These are phyloP conservation scores for Pichia sp. DNA, from an alignment of 1,139 yeast species.

Conservation along the genomic window DNA sequence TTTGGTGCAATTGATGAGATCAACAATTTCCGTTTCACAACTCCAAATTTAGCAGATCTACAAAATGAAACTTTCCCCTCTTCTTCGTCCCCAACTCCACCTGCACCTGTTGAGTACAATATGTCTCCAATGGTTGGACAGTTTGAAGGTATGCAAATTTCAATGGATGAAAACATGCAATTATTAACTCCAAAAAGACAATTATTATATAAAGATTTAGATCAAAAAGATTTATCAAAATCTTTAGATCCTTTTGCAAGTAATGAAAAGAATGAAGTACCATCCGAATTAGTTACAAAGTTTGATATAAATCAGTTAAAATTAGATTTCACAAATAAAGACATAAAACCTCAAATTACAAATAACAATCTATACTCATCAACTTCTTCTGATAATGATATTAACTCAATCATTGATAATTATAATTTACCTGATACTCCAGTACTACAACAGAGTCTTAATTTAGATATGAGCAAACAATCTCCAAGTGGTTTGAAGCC, in stretches of 20 bases:
- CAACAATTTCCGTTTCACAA: conserved; percentile 9
- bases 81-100: not conserved
- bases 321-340: not conserved
- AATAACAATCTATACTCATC: conserved; percentile 1
- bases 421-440: conserved; percentile 11
- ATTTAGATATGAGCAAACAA: conserved; percentile 6
- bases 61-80: not conserved
- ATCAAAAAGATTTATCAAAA: not conserved
- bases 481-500: not conserved
- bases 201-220: conserved; percentile 3
- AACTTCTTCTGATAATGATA: conserved; percentile 18
- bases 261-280: too few species aligned
- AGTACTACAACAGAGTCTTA: conserved; percentile 6
- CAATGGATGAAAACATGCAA: conserved; percentile 10
- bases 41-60: conserved; percentile 1
- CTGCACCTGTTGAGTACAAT: not conserved
- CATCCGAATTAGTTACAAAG: not conserved
- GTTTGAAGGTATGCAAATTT: conserved; percentile 14
- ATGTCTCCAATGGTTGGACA: conserved; percentile 17
- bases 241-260: not conserved
- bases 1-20: conserved; percentile 6
- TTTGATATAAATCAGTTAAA: conserved; percentile 7
- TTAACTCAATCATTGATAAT: conserved; percentile 23
- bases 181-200: conserved; percentile 12
- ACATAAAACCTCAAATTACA: conserved; percentile 5